These are phyloP conservation scores for Plectosphaerella plurivora DNA, from an alignment of 2,329 filamentous ascomycete genomes.

Conservation along the genomic window DNA sequence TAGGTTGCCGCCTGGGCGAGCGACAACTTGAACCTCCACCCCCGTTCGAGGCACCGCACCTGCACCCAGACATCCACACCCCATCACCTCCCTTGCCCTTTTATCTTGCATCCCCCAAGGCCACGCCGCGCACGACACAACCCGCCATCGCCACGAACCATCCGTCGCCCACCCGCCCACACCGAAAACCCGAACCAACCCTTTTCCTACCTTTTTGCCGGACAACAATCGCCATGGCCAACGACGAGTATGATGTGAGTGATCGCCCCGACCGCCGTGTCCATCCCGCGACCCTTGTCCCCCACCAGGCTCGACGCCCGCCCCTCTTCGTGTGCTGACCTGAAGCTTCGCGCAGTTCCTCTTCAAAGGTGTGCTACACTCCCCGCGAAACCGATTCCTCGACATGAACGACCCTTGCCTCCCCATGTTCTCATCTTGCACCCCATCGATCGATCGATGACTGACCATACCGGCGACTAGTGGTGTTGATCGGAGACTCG, in stretches of 20 bases:
- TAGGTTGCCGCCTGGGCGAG: no score
- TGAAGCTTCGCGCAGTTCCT: slow-evolving; percentile 65
- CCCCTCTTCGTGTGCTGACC: slow-evolving; percentile 15
- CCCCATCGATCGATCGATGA: slow-evolving; percentile 9
- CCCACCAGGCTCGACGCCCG: slow-evolving; percentile 15
- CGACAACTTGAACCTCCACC: neutral
- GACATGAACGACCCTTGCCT: neutral
- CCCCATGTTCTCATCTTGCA: slow-evolving; percentile 4
- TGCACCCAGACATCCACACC: neutral
- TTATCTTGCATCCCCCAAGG: slow-evolving; percentile 2
- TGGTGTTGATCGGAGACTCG: slow-evolving; percentile 98
- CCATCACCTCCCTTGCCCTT: neutral
- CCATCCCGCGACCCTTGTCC: slow-evolving; percentile 7
- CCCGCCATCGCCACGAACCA: slow-evolving; percentile 5
- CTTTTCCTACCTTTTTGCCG: slow-evolving; percentile 11
- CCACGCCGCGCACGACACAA: slow-evolving; percentile 11
- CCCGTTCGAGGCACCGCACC: neutral
- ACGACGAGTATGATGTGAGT: slow-evolving; percentile 99
- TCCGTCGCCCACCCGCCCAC: slow-evolving; percentile 1
- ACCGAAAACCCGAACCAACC: slow-evolving; percentile 17
- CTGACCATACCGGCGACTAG: slow-evolving; percentile 43
- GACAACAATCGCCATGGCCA: slow-evolving; percentile 70
- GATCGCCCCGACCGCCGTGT: neutral
- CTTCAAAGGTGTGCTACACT: slow-evolving; percentile 77
- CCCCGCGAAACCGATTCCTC: slow-evolving; percentile 16